Conservation (phyloP, 2,329 filamentous ascomycete genomes). For the Aschersonia sp. region DNA sequence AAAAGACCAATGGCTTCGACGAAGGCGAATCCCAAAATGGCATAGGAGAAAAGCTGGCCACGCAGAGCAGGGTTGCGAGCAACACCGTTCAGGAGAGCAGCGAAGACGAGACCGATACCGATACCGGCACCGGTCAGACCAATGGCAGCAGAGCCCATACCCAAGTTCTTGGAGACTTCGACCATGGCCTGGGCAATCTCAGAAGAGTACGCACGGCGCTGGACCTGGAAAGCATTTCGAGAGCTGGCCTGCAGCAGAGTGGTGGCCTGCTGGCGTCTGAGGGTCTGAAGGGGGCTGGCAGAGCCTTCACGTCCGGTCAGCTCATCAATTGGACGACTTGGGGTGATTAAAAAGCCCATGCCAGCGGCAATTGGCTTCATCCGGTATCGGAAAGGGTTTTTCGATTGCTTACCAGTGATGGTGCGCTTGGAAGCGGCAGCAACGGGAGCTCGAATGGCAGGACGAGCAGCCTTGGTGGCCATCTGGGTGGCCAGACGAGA, state of each 20-base stretch:
- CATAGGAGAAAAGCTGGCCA: constrained; percentile 91
- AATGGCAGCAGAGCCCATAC: constrained; percentile 81
- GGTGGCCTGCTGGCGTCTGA: constrained; percentile 60
- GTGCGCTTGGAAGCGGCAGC: constrained; percentile 59
- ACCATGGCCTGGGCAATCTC: constrained; percentile 82
- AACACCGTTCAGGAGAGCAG: constrained; percentile 75
- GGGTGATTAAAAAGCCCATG: neutral
- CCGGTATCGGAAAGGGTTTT: constrained; percentile 13
- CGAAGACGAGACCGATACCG: constrained; percentile 92
- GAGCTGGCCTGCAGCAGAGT: constrained; percentile 52
- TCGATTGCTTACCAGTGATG: constrained; percentile 50
- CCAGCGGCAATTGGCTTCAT: neutral
- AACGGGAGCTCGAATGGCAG: constrained; percentile 52
- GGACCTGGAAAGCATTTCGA: constrained; percentile 49
- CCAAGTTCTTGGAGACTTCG: constrained; percentile 81
- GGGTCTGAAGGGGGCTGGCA: constrained; percentile 53
- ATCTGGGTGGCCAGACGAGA: constrained; percentile 65
- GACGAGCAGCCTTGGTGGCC: constrained; percentile 66
- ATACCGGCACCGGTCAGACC: constrained; percentile 88
- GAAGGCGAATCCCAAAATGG: constrained; percentile 92
- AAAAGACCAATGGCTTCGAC: constrained; percentile 84
- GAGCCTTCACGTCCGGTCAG: constrained; percentile 28
- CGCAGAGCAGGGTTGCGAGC: constrained; percentile 90
- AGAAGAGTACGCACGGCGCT: constrained; percentile 69
- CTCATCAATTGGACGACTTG: constrained; percentile 18